Evolutionary conservation across 345 rosid species (phyloP), one percentile per base, ranked within the genome.

Genomic region (Durio zibethinus): DNA sequence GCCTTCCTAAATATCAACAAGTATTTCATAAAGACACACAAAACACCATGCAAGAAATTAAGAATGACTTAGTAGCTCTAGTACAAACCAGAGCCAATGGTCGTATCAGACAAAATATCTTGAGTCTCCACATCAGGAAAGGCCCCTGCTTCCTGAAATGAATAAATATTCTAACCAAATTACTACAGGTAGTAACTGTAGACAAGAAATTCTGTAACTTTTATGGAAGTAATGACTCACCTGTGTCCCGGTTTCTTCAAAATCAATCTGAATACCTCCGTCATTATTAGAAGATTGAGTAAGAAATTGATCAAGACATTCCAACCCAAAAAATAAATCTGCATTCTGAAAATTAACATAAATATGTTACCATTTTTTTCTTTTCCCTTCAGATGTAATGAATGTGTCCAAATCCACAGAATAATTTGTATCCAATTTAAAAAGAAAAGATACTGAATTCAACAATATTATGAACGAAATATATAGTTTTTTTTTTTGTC

Each of bases 81-180:
- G 65, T 11, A 73, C 23, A 84, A 84, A 89, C 88, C 86, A 33
- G 84, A 77, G 76, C 74, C 77, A 81, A 67, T 65, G 67, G 80
- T 73, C 36, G 75, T 65, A 81, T 87, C 83, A 2, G 79, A 78
- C 5, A 79, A 57, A 72, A 83, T 80, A 61, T 88, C 87, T 75
- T 77, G 71, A 80, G 81, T 48, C 74, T 86, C 91, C 78, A 84
- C 56, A 67, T 73, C 80, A 67, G 80, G 81, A 57, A 76, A 82
- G 75, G 74, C 62, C 54, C 77, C 86, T n/a, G 76, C 83, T 73
- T 82, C 88, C 86, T 85, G 81, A 73, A 81, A 80, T 36, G 43
- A 82, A 69, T 50, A 36, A 70, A 68, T 23, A 64, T 54, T 38
- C 7, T 27, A 69, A 68, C 66, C 43, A 84, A 77, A 60, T 76